A percentile compares a stretch with the other conserved stretches of the same genome.
Evolutionary conservation across 257 asterid genomes (phyloP).

Genomic region (Nicotiana tomentosiformis): DNA sequence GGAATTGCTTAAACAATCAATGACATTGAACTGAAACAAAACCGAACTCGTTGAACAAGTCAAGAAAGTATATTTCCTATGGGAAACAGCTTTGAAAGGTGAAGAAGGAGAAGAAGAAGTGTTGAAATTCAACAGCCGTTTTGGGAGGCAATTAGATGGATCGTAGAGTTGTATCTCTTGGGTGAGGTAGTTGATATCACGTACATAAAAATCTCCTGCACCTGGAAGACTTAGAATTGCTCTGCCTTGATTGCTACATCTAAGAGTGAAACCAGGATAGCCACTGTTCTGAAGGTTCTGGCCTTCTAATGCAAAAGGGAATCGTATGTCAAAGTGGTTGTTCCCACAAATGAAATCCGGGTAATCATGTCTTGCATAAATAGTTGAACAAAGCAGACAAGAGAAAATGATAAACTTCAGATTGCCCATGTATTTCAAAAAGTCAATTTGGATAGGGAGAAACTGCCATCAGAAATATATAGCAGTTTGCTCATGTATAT

Average conservation of each 20-base stretch:
- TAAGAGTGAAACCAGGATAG: slow-evolving; percentile 46
- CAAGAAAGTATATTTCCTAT: slow-evolving; percentile 45
- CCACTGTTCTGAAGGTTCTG: slow-evolving; percentile 36
- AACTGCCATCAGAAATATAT: not conserved
- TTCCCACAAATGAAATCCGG: slow-evolving; percentile 14
- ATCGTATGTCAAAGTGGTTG: slow-evolving; percentile 20
- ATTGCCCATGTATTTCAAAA: slow-evolving; percentile 37
- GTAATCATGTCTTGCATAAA: slow-evolving; percentile 33
- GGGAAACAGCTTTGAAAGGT: slow-evolving; percentile 30
- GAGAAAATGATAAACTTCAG: slow-evolving; percentile 19
- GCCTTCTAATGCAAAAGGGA: slow-evolving; percentile 38
- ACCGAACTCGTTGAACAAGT: slow-evolving; percentile 38
- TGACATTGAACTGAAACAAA: slow-evolving; percentile 11
- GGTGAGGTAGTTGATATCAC: slow-evolving; percentile 36
- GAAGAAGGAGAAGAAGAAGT: slow-evolving; percentile 37
- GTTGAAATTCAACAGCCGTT: slow-evolving; percentile 35
- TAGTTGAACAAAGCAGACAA: slow-evolving; percentile 19
- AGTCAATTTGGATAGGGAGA: not conserved
- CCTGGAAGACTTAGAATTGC: slow-evolving; percentile 36
- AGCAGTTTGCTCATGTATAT: not conserved
- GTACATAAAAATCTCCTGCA: slow-evolving; percentile 49
- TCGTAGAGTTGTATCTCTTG: slow-evolving; percentile 58
- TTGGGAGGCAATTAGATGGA: slow-evolving; percentile 50
- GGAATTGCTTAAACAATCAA: slow-evolving; percentile 27
- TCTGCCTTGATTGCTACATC: slow-evolving; percentile 16